These are phyloP conservation scores for Fusarium piperis DNA, from an alignment of 2,329 filamentous ascomycete genomes.

Conservation along the genomic window DNA sequence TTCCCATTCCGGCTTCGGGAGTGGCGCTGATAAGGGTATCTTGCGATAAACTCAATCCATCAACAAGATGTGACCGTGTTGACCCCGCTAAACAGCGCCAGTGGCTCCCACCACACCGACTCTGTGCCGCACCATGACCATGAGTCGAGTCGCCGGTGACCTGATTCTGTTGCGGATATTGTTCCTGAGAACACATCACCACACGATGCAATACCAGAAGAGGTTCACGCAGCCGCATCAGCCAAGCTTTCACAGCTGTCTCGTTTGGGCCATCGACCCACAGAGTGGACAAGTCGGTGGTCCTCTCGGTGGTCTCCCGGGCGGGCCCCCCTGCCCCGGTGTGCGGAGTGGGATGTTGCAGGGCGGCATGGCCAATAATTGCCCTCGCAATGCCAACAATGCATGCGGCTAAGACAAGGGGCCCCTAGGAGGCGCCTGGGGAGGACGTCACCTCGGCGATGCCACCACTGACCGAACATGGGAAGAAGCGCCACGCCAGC, in stretches of 20 bases:
- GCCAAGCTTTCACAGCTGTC: constrained; percentile 36
- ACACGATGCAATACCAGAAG: constrained; percentile 9
- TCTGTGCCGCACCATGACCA: background rate
- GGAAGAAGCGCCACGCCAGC: constrained; percentile 31
- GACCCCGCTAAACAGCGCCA: constrained; percentile 27
- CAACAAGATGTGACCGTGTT: background rate
- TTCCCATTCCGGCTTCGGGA: constrained; percentile 35
- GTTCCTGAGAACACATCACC: background rate
- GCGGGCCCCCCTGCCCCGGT: constrained; percentile 24
- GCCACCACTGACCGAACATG: constrained; percentile 26
- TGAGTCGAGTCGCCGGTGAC: background rate
- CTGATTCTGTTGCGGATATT: background rate
- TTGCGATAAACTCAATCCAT: constrained; percentile 31
- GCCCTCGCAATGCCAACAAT: constrained; percentile 36
- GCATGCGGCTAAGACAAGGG: constrained; percentile 41
- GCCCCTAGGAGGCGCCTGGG: constrained; percentile 24
- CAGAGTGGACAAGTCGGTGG: constrained; percentile 10
- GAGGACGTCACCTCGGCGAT: constrained; percentile 39
- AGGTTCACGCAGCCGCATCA: constrained; percentile 26
- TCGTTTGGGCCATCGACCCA: constrained; percentile 31
- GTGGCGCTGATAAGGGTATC: constrained; percentile 36
- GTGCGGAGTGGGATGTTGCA: constrained; percentile 33
- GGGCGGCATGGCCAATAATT: constrained; percentile 35
- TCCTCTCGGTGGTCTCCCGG: constrained; percentile 25
- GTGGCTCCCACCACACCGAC: constrained; percentile 19